Evolutionary conservation across 2,329 filamentous ascomycete genomes (phyloP), one percentile per base, ranked within the genome.

Genomic region (Claviceps capensis): DNA sequence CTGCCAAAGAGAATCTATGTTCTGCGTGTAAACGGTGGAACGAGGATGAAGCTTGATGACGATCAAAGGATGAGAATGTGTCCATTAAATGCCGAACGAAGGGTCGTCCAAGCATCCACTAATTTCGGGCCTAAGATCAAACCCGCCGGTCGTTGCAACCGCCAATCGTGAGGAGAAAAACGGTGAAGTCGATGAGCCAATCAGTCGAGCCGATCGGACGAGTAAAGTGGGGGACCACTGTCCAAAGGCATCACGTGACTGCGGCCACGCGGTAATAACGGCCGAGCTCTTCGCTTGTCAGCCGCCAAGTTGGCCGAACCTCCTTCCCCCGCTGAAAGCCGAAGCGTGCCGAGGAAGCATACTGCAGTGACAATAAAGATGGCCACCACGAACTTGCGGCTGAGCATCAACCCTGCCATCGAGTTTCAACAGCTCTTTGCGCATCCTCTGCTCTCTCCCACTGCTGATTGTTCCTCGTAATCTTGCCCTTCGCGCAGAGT

Each of bases 281-380:
- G 40, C 8, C 30, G 30, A 30, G 30, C 30, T 30, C 9, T 40
- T 16, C 14, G 38, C 38, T 40, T 40, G 38, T 40, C 8, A 16
- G 40, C 41, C 37, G 47, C 44, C 37, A 42, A 36, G 23, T 36
- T 50, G 42, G 30, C 30, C 30, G 30, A 34, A 34, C 30, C 30
- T 11, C 9, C 30, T 34, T 34, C 30, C 9, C 23, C 62, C 64
- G 58, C 61, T 59, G 59, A 62, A 67, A 69, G 66, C 67, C 67
- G 67, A 69, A 59, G 63, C 60, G 61, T 61, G 60, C 67, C 67
- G 67, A 66, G 56, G 54, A 50, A 37, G 22, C 49, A 48, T 34
- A 34, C 30, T 30, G 30, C 30, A 30, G 30, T 30, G 30, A 34
- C 30, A 34, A 34, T 1, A 34, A 34, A 34, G 30, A 34, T 34